Base-by-base conservation (phyloP, 2,329 filamentous ascomycete genomes). In the Arachnopeziza araneosa region DNA sequence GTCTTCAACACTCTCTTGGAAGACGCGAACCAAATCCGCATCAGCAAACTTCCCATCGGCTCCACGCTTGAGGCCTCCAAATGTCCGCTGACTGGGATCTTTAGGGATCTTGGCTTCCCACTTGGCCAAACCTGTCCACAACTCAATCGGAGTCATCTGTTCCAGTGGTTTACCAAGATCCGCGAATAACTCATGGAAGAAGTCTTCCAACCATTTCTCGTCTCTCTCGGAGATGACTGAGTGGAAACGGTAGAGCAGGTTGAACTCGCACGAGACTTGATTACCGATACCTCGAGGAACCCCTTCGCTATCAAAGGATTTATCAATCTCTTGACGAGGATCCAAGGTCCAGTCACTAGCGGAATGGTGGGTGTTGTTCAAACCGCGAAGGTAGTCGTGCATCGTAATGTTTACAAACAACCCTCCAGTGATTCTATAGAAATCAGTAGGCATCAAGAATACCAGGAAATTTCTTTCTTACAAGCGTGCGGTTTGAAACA, bases 241-340 rank as follows among this genome's bases (percentile, higher is more conserved):
- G 76, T 95, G 91, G 90, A 90, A 95, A 62, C 91, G 82, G 72
- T 96, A 96, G 64, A 89, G 17, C 48, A 96, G 80, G 71, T 95
- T 95, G 78, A 96, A 96, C 75, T 96, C 91, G 9, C 88, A 89
- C 0, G 89, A 92, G 9, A 93, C 89, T 66, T 89, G 86, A 69
- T 93, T 96, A 52, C 91, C 91, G 0, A 89, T 83, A 19, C 36
- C 36, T 44, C 36, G 36, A 44, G 36, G 36, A 44, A 44, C 36
- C 5, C 36, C 36, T 14, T 44, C 36, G 10, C 17, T 19, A 12
- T 44, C 36, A 44, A 44, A 44, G 10, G 50, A 89, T 91, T n/a
- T 84, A 79, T 50, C 88, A 84, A 0, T 26, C 10, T 44, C 36
- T 44, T 26, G 23, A 14, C 55, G 82, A 0, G 90, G 90, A 66